phyloP scores from a whole-genome alignment of 1,139 yeast species.

The Sugiyamaella xylanicola region DNA sequence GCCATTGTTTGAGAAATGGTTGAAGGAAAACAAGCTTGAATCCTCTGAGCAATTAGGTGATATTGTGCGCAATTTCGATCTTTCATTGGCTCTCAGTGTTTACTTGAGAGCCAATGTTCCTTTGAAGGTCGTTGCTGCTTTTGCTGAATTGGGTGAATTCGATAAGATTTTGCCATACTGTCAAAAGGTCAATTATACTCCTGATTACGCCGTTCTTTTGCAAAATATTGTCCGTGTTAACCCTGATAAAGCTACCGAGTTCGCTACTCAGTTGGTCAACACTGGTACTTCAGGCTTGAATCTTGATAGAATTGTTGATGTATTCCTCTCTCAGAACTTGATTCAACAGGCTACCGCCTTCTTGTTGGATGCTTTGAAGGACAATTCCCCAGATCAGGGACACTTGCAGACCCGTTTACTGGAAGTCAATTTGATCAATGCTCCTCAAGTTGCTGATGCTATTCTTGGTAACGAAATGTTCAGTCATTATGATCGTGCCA shows the following conservation, averaged over 20 bases:
- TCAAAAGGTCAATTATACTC: conserved; percentile 82
- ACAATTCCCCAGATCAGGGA: conserved; percentile 92
- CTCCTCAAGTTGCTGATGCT: conserved; percentile 99
- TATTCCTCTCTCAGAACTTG: conserved; percentile 90
- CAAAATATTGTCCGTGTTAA: conserved; percentile 89
- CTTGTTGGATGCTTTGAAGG: conserved; percentile 91
- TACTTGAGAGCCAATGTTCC: conserved; percentile 84
- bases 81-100: conserved; percentile 85
- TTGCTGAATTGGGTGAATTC: conserved; percentile 95
- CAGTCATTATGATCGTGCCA: conserved; percentile 91
- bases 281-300: conserved; percentile 66
- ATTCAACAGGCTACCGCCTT: conserved; percentile 99
- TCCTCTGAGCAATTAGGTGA: conserved; percentile 97
- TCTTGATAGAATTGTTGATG: conserved; percentile 85
- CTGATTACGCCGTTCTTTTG: conserved; percentile 86
- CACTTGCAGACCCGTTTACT: conserved; percentile 92
- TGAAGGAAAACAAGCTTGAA: conserved; percentile 90
- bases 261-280: conserved; percentile 82
- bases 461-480: conserved; percentile 95
- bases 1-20: conserved; percentile 93
- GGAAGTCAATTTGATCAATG: conserved; percentile 90
- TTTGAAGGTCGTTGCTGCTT: conserved; percentile 84
- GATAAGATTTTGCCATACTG: conserved; percentile 95
- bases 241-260: conserved; percentile 98
- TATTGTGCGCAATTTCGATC: conserved; percentile 83